Base-by-base conservation (phyloP, 164 flowering plant genomes). In the Magnolia changhungtana region DNA sequence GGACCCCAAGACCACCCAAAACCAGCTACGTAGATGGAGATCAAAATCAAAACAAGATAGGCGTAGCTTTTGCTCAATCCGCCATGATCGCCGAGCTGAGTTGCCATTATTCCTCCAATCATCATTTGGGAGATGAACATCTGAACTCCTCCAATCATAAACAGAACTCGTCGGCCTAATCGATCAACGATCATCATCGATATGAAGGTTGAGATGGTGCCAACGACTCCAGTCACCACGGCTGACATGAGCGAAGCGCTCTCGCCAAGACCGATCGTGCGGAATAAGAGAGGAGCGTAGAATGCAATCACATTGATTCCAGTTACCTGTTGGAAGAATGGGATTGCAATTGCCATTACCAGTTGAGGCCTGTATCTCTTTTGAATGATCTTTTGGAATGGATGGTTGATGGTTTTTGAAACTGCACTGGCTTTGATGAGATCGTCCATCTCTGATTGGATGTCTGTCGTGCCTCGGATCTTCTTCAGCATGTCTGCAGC, bases 381-480 rank as follows among this genome's bases (percentile, higher is more conserved):
- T 20, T 71, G 23, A 4, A 81, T 0, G 50, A 78, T 81, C 2
- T 64, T 58, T 1, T 31, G 58, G 9, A 63, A 78, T n/a, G 79
- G 81, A 31, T 50, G 69, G 8, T 75, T 37, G 3, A 67, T n/a
- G 66, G 61, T 65, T 51, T 73, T 69, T 5, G 84, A 64, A 27
- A 58, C 37, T 4, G 6, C 66, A 23, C 69, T 76, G 11, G 84
- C 84, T 31, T 63, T 37, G 21, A 81, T 66, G 19, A 81, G 74
- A 68, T 89, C 91, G 0, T 85, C 83, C 19, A 88, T 71, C 70
- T 92, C 94, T 23, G 78, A 81, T 8, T 86, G 69, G n/a, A 92
- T 86, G n/a, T 90, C 83, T 1, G 52, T 18, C 0, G 85, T 84
- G 19, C 97, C 94, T 29, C 97, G 87, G 21, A 92, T 24, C 45